Evolutionary conservation across 2,329 filamentous ascomycete genomes (phyloP), one percentile per base, ranked within the genome.

Genomic region (Hymenoscyphus infarciens): DNA sequence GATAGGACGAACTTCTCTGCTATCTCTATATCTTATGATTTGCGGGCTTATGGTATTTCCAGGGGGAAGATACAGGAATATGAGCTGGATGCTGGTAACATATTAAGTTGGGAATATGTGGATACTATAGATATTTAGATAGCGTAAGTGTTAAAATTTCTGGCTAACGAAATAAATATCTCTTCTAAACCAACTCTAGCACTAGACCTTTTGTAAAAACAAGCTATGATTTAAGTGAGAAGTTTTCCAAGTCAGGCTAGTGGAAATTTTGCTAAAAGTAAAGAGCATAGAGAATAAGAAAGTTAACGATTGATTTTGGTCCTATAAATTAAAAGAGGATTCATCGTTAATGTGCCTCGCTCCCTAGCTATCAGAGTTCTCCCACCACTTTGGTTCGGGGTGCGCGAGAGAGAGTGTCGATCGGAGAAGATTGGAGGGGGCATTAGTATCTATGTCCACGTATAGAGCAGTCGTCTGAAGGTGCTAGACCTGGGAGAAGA

Each of bases 281-380:
- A 11, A 2, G 31, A 35, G 33, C 33, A 35, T 35, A 3, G 11
- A 35, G 33, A 3, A 35, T 11, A 11, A 35, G 11, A 11, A 35
- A 35, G 33, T 11, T 35, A 2, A 13, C 8, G 8, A 1, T 35
- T 35, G 11, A 11, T 35, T 35, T 35, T 10, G 33, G 7, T 63
- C 62, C 62, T 64, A 66, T 56, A 67, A 53, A 49, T 60, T 61
- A 52, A 67, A 67, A n/a, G 66, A 64, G 25, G 64, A 62, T 8
- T 62, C 62, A 45, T 67, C 64, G 56, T 64, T 61, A 6, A 67
- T 61, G 27, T 66, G 66, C 11, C 62, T 59, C n/a, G 66, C 64
- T 64, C 64, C 62, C n/a, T n/a, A 67, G 57, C 54, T 62, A 4
- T 59, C 49, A 27, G 61, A 6, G 31, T 61, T 66, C 45, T 64